Base-by-base conservation (phyloP, 805 yeast species). In the Candida ovalis region DNA sequence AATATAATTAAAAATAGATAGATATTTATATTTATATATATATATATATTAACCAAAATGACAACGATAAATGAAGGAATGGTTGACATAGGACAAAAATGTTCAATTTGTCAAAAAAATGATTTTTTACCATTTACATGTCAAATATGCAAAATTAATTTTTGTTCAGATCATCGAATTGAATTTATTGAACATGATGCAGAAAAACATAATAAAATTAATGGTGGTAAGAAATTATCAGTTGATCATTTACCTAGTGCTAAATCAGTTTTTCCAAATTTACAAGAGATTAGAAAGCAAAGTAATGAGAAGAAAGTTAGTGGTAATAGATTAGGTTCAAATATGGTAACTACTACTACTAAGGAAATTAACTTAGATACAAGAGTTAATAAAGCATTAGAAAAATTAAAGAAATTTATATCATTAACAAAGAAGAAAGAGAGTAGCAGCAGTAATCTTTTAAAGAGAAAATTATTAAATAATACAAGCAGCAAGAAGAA, bases 71-170 rank as follows among this genome's bases (percentile, higher is more conserved):
- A 50, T 17, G 56, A 51, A 40, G 67, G 63, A 7, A 62, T 81
- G 52, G 66, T 82, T 62, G 76, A 82, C 42, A 73, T 82, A 5
- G 87, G 87, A n/a, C 63, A 73, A 48, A 78, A 80, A 56, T 82
- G 87, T 60, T 56, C 61, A 24, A 64, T 72, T 17, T 82, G 87
- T 59, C 67, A 73, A 41, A 70, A 68, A 51, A 64, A 80, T 6
- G 87, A 82, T 59, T 82, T 81, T 53, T 64, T 82, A 25, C 87
- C 87, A 17, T 81, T 73, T 58, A 62, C 62, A 17, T 82, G 87
- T 59, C 75, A 56, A 4, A 42, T 74, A 39, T 71, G 68, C 44
- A 58, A 70, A 10, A 54, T 59, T 22, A 63, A 71, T 2, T 81
- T 61, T 55, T 81, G 87, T 57, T 68, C 74, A 9, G 72, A 74